Evolutionary conservation across 2,329 filamentous ascomycete species (phyloP).

Genomic region (Xylaria sp.): DNA sequence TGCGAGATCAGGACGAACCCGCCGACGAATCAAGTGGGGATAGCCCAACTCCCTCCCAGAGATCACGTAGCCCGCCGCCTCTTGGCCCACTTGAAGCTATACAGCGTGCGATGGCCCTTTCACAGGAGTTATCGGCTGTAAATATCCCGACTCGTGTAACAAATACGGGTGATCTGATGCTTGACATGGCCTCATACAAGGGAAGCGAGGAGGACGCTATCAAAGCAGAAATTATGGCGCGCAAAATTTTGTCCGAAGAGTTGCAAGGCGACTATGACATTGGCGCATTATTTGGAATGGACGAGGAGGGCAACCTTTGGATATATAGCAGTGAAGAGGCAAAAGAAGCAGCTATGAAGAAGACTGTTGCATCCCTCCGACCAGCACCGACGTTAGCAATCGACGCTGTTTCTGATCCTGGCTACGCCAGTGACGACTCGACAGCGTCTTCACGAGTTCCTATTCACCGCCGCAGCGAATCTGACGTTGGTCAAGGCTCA

Average conservation of each 20-base stretch:
- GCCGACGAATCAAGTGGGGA: constrained; percentile 53
- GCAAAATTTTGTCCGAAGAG: constrained; percentile 92
- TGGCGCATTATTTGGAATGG: constrained; percentile 91
- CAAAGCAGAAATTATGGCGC: constrained; percentile 89
- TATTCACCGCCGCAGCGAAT: constrained; percentile 72
- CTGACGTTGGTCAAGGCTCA: constrained; percentile 65
- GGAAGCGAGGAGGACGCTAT: constrained; percentile 92
- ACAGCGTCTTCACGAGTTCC: constrained; percentile 59
- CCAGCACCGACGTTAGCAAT: constrained; percentile 64
- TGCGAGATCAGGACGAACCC: constrained; percentile 52
- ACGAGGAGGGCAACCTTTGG: constrained; percentile 97
- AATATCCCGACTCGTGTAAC: constrained; percentile 96
- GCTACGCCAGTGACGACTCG: constrained; percentile 91
- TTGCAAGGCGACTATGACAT: constrained; percentile 96
- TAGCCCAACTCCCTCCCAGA: constrained; percentile 56
- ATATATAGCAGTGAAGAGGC: constrained; percentile 98
- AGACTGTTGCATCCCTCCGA: constrained; percentile 62
- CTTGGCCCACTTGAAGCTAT: constrained; percentile 79
- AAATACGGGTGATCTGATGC: constrained; percentile 91
- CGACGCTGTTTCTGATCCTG: constrained; percentile 91
- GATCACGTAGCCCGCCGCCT: constrained; percentile 82
- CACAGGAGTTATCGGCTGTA: constrained; percentile 84
- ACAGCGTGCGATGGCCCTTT: constrained; percentile 83
- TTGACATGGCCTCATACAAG: constrained; percentile 98
- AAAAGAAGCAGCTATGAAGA: constrained; percentile 85